Evolutionary conservation across 192 early-diverging fungal genomes (phyloP).

Genomic region (Lobosporangium transversale): DNA sequence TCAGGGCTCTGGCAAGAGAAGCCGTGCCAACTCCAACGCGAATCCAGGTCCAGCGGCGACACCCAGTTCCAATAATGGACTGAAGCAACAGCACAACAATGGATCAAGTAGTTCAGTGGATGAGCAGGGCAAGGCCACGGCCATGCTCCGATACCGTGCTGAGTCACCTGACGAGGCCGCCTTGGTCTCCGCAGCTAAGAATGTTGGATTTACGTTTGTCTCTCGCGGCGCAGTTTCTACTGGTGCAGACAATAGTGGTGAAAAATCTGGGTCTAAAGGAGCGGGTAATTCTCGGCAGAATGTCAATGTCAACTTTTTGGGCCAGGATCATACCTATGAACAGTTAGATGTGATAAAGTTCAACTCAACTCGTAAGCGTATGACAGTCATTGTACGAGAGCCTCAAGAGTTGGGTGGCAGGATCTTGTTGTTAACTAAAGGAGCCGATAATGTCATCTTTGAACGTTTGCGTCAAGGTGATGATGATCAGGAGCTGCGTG

Average conservation of each 20-base stretch:
- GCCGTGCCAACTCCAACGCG: slow-evolving; percentile 41
- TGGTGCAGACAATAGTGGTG: background rate
- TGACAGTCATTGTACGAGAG: slow-evolving; percentile 86
- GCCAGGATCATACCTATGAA: slow-evolving; percentile 73
- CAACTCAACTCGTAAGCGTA: slow-evolving; percentile 95
- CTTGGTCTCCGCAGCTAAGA: slow-evolving; percentile 80
- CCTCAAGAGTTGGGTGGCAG: slow-evolving; percentile 81
- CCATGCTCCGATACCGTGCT: slow-evolving; percentile 67
- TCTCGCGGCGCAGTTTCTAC: slow-evolving; percentile 26
- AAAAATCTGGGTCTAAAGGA: slow-evolving; percentile 16
- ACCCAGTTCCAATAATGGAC: background rate
- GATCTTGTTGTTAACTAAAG: slow-evolving; percentile 90
- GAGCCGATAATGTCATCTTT: slow-evolving; percentile 96
- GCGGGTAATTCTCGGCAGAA: slow-evolving; percentile 47
- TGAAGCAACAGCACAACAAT: background rate
- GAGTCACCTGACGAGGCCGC: slow-evolving; percentile 89
- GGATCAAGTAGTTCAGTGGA: background rate
- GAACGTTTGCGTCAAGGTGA: slow-evolving; percentile 69
- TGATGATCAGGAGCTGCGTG: slow-evolving; percentile 60
- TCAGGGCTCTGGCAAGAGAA: slow-evolving; percentile 35
- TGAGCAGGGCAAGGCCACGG: slow-evolving; percentile 12
- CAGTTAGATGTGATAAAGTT: slow-evolving; percentile 92
- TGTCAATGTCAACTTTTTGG: slow-evolving; percentile 76
- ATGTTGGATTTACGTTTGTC: slow-evolving; percentile 82
- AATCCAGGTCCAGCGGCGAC: background rate